Conservation (phyloP, 2,329 filamentous ascomycete species). For the Trichoderma sp. region DNA sequence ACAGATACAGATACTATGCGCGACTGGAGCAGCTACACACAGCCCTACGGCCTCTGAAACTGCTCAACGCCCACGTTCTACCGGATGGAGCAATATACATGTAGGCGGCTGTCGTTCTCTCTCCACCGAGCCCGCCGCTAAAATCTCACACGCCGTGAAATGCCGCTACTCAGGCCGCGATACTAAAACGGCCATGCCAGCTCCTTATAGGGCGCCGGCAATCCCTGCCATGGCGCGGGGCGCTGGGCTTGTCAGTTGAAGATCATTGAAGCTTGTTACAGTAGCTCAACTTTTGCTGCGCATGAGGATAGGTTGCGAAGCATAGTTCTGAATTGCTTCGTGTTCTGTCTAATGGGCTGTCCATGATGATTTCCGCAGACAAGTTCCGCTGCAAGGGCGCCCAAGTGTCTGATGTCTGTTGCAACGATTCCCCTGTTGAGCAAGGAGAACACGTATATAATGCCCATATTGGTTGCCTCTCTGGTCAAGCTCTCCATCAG, state of each 20-base stretch:
- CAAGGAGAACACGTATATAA: neutral
- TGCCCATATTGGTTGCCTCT: neutral
- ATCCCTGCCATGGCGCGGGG: neutral
- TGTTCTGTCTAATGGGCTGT: neutral
- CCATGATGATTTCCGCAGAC: no score
- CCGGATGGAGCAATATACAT: neutral
- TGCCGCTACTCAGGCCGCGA: neutral
- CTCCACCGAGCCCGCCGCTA: neutral
- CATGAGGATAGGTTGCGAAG: neutral
- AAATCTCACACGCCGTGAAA: constrained; percentile 11
- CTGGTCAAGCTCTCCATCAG: neutral
- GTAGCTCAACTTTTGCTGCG: neutral
- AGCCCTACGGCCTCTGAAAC: constrained; percentile 5
- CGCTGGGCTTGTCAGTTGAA: neutral
- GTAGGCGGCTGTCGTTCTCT: neutral
- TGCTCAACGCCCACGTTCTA: neutral
- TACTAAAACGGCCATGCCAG: neutral
- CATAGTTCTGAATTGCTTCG: neutral
- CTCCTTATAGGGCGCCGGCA: neutral
- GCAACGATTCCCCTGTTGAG: neutral
- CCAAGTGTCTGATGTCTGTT: neutral
- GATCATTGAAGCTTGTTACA: neutral
- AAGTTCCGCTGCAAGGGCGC: no score
- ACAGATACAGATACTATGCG: no score
- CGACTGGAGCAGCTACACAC: neutral